Evolutionary conservation across 768 basidiomycete genomes (phyloP), one percentile per base, ranked within the genome.

Genomic region (Phlebiopsis gigantea): DNA sequence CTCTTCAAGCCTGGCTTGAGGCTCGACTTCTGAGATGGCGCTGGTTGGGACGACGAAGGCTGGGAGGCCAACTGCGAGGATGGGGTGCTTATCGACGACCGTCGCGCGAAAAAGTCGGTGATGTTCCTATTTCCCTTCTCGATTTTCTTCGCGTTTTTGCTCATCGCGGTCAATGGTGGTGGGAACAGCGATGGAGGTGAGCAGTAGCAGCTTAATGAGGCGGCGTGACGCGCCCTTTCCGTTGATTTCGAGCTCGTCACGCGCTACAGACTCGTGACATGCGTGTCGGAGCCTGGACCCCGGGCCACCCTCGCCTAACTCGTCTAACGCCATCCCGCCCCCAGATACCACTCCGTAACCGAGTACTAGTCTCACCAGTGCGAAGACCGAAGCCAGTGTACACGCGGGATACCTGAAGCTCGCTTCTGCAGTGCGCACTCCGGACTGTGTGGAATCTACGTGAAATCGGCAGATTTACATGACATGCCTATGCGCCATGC

Each of bases 71-170:
- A 54, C n/a, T 56, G 69, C 58, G 59, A 68, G 15, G 57, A 63
- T 26, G 62, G 56, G 31, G 68, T 63, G 60, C 55, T 1, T 65
- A 30, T 24, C 10, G 53, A 49, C 3, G 57, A 61, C 60, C 42
- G 72, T 42, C 71, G 74, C 34, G 66, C 26, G 55, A 82, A 82
- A 62, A 78, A 83, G 39, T 79, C 74, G 6, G 78, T 79, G 24
- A 83, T 53, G 25, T 58, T 72, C 39, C 57, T 65, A 58, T 65
- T 65, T 6, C 49, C 53, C 9, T 55, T 45, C 24, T 58, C 59
- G 49, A 60, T 47, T 57, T 58, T 57, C 57, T 56, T 52, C 21
- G 28, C 1, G 19, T 47, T 14, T 44, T 57, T 62, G 53, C 55
- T 56, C 57, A 61, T 61, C 53, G 57, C 49, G 47, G n/a, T n/a